Percentiles rank a stretch among this genome's conserved stretches.
phyloP scores from a whole-genome alignment of 73 alveolate species.

The Paraurostyla sp. region DNA sequence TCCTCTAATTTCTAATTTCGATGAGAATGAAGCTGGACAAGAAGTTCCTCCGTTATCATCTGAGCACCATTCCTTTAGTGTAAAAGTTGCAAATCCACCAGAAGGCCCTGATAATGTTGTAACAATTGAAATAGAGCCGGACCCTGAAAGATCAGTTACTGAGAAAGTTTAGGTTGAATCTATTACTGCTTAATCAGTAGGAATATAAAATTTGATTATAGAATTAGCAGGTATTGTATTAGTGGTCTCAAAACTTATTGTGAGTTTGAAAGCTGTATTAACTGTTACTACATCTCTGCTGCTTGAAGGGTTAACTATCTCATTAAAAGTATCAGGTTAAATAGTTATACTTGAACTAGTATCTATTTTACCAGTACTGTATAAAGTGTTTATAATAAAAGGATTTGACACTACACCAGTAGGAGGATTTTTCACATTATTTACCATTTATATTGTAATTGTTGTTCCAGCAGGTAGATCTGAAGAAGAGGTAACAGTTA shows the following conservation, averaged over 20 bases:
- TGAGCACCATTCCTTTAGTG: slow-evolving; percentile 73
- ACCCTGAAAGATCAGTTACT: slow-evolving; percentile 32
- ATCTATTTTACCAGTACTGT: slow-evolving; percentile 25
- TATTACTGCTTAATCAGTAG: slow-evolving; percentile 58
- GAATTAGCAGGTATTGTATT: slow-evolving; percentile 67
- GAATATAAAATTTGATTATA: slow-evolving; percentile 47
- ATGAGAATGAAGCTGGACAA: slow-evolving; percentile 57
- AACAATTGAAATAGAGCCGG: slow-evolving; percentile 36
- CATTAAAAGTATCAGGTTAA: slow-evolving; percentile 52
- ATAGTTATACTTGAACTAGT: slow-evolving; percentile 23
- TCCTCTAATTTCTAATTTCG: slow-evolving; percentile 54
- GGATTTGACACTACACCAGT: slow-evolving; percentile 43
- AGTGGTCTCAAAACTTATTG: slow-evolving; percentile 49
- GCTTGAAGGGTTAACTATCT: neutral
- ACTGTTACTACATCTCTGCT: slow-evolving; percentile 42
- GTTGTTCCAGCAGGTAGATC: neutral
- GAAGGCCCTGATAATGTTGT: slow-evolving; percentile 50
- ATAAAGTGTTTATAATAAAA: slow-evolving; percentile 3
- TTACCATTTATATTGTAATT: slow-evolving; percentile 6
- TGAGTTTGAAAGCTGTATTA: slow-evolving; percentile 42
- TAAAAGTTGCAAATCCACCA: slow-evolving; percentile 31
- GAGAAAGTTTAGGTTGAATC: slow-evolving; percentile 12
- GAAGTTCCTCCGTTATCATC: slow-evolving; percentile 42
- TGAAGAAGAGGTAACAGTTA: slow-evolving; percentile 36
- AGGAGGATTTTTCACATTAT: slow-evolving; percentile 47